These are phyloP conservation scores for Fusarium brachygibbosum DNA, from an alignment of 2,329 filamentous ascomycete species.

Conservation along the genomic window DNA sequence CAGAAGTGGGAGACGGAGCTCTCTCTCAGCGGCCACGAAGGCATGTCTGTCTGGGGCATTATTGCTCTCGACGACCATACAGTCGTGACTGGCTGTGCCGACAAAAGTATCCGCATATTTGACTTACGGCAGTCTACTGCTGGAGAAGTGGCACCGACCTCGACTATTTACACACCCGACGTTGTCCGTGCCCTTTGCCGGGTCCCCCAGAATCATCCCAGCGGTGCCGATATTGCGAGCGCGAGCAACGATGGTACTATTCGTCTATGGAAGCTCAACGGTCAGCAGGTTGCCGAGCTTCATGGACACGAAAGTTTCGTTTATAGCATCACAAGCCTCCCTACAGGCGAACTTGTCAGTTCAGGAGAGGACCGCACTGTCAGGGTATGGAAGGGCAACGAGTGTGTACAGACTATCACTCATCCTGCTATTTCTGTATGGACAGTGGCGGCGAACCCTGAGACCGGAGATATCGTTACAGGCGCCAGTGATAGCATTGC, in stretches of 20 bases:
- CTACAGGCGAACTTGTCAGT: slow-evolving; percentile 89
- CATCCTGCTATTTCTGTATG: slow-evolving; percentile 98
- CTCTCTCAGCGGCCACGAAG: slow-evolving; percentile 80
- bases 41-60: slow-evolving; percentile 88
- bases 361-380: slow-evolving; percentile 95
- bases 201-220: slow-evolving; percentile 80
- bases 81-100: slow-evolving; percentile 91
- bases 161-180: slow-evolving; percentile 76
- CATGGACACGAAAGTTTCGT: slow-evolving; percentile 95
- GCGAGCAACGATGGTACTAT: slow-evolving; percentile 94
- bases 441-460: slow-evolving; percentile 84
- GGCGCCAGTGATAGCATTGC: slow-evolving; percentile 91
- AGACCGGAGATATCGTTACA: slow-evolving; percentile 92
- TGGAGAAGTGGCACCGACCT: slow-evolving; percentile 64
- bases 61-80: slow-evolving; percentile 83
- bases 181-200: slow-evolving; percentile 90
- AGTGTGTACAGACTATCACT: slow-evolving; percentile 95
- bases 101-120: slow-evolving; percentile 89
- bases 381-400: slow-evolving; percentile 83
- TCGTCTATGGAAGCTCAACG: slow-evolving; percentile 86
- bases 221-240: slow-evolving; percentile 91
- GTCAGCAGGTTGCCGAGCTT: slow-evolving; percentile 80
- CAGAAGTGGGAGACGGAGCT: slow-evolving; percentile 84
- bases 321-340: slow-evolving; percentile 83
- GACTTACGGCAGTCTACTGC: slow-evolving; percentile 73